A percentile compares a stretch with the other conserved stretches of the same genome.
Conservation (phyloP, 2,329 filamentous ascomycete genomes). For the Cyphellophora attinorum region DNA sequence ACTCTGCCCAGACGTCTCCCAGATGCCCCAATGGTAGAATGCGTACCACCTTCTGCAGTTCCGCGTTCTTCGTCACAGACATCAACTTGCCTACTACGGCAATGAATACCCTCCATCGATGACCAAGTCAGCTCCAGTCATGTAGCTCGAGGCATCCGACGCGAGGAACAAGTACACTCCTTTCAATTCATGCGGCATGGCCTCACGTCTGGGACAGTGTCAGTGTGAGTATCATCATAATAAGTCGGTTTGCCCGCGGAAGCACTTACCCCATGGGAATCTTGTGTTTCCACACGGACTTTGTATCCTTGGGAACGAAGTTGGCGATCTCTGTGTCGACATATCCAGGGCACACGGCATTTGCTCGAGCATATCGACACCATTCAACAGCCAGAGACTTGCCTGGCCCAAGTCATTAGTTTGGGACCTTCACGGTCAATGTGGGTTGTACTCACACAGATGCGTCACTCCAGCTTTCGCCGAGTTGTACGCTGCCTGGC, state of each 20-base stretch:
- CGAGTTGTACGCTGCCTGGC: slow-evolving; percentile 49
- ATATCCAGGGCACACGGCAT: slow-evolving; percentile 29
- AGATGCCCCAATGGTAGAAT: too few species aligned
- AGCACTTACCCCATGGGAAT: slow-evolving; percentile 69
- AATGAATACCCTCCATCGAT: slow-evolving; percentile 73
- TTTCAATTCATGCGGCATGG: slow-evolving; percentile 63
- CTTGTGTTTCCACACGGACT: slow-evolving; percentile 86
- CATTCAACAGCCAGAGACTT: slow-evolving; percentile 30
- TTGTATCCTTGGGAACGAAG: too few species aligned
- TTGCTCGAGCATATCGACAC: slow-evolving; percentile 28
- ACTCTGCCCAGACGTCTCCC: too few species aligned
- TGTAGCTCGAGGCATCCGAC: slow-evolving; percentile 71
- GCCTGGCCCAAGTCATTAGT: too few species aligned
- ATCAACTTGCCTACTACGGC: too few species aligned
- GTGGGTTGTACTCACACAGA: too few species aligned
- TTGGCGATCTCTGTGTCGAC: slow-evolving; percentile 44
- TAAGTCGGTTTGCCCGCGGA: neutral
- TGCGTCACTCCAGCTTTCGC: slow-evolving; percentile 27
- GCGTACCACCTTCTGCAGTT: too few species aligned
- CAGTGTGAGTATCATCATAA: too few species aligned
- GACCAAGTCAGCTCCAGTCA: slow-evolving; percentile 62
- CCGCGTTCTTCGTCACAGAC: too few species aligned
- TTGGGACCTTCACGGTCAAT: too few species aligned
- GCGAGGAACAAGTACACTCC: slow-evolving; percentile 71
- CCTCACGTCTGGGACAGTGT: too few species aligned